Evolutionary conservation across 2,329 filamentous ascomycete species (phyloP), one percentile per base, ranked within the genome.

Genomic region (Xylariaceae sp.): DNA sequence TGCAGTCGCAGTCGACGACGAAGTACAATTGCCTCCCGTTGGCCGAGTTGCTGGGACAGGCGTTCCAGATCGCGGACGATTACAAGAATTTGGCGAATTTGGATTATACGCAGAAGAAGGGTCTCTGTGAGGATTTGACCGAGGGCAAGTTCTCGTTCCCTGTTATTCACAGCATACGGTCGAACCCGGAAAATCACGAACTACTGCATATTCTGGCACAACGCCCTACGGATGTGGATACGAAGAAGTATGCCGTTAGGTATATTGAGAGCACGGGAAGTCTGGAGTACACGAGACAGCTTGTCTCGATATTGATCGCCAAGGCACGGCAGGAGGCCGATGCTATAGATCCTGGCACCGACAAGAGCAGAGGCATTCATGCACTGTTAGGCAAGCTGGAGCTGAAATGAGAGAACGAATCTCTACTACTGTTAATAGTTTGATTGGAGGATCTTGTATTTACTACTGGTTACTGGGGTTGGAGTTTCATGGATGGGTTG

Each of bases 121-220:
- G 94, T 53, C 83, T 96, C 66, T 96, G 90, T 74, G 93, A 97
- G 78, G 94, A 97, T 74, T 77, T 97, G 68, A 96, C 92, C 0
- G 94, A 97, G 77, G 93, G 93, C 64, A 97, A 97, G 80, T 97
- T 97, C 78, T 93, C 88, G 23, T 97, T 97, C 73, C 93, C 92
- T 34, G 87, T 97, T 68, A 96, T 97, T 69, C 93, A 97, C 77
- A 88, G 89, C 73, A 95, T 97, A 67, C 88, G 90, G 61, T 78
- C 88, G 57, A 84, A 92, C 71, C 89, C 84, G 13, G 76, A 79
- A 30, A 89, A 92, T 71, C 80, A 89, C 66, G 88, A 96, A 69
- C 82, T 99, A 59, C 84, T 97, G 73, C 96, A 95, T 71, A 97
- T 97, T 58, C 80, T 97, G 47, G 90, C 90, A 74, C 92, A 97